phyloP scores from a whole-genome alignment of 2,329 filamentous ascomycete species.

The Xylariaceae sp. region DNA sequence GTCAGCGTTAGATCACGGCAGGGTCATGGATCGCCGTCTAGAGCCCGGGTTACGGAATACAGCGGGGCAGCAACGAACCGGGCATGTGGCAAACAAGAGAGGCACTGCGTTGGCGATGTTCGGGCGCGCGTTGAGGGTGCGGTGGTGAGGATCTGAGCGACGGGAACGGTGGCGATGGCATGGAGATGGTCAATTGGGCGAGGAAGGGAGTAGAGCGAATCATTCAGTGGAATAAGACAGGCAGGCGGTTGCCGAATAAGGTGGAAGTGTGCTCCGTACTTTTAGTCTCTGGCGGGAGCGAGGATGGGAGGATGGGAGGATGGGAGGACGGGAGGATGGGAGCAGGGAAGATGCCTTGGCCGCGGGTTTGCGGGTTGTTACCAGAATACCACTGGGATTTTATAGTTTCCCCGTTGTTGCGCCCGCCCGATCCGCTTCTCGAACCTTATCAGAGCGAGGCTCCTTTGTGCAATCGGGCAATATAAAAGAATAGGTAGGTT shows the following conservation, averaged over 20 bases:
- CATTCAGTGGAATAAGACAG: background rate
- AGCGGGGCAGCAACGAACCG: background rate
- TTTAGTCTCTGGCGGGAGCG: background rate
- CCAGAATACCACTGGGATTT: background rate
- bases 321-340: too few relatives aligned
- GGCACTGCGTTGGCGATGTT: background rate
- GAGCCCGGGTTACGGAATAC: too few relatives aligned
- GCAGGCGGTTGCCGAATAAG: background rate
- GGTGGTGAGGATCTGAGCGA: background rate
- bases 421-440: background rate
- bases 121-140: background rate
- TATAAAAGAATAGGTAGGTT: too few relatives aligned
- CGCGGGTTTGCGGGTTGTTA: background rate
- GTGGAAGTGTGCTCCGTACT: background rate
- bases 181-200: background rate
- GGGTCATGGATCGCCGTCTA: constrained; percentile 1
- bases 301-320: background rate
- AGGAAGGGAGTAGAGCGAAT: background rate
- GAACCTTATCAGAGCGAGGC: background rate
- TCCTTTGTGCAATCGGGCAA: too few relatives aligned
- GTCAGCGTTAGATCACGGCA: constrained; percentile 4
- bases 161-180: constrained; percentile 2
- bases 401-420: background rate
- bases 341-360: too few relatives aligned
- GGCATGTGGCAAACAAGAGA: constrained; percentile 3